Evolutionary conservation across 2,329 filamentous ascomycete species (phyloP), one percentile per base, ranked within the genome.

Genomic region (Penicillium verrucosum): DNA sequence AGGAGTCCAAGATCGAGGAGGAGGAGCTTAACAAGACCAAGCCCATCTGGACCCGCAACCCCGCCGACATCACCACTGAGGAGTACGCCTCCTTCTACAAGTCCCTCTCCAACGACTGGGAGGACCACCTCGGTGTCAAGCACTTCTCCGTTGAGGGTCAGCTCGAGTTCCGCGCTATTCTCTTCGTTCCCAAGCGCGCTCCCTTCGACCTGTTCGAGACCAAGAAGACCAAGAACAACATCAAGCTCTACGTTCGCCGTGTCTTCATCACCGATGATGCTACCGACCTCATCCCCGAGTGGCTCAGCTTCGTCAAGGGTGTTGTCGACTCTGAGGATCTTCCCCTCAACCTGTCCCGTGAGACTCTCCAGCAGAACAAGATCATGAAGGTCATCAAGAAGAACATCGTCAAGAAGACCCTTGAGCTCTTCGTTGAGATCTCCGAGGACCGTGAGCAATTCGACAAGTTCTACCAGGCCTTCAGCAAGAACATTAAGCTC

Each of bases 351-450:
- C 81, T 99, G 83, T 97, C 94, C 75, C 94, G 94, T 89, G 94
- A 99, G 88, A 97, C 93, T 57, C 91, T 99, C 49, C 94, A 99
- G 83, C 94, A 97, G 86, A 99, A 97, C 90, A 97, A 97, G 92
- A 99, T 99, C 85, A 97, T 97, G 94, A 97, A 97, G 89, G 94
- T 97, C 80, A 97, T 97, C 87, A 96, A 95, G 88, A 99, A 99
- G 92, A 99, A 99, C 89, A 96, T 99, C 67, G 92, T 99, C 85
- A 99, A 97, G 92, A 99, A 99, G 90, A 90, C 91, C 66, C 91
- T 99, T 67, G 94, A 99, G 85, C 91, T 99, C 78, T 99, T 99
- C 89, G 86, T 87, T 73, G 94, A 99, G 85, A 99, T 99, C 65
- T 88, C 94, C 58, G 94, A 99, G 85, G 94, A 99, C 82, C 96